Percentiles rank a stretch among this genome's conserved stretches.
These are phyloP conservation scores for Byssoonygena ceratinophila DNA, from an alignment of 2,329 filamentous ascomycete species.

Conservation along the genomic window DNA sequence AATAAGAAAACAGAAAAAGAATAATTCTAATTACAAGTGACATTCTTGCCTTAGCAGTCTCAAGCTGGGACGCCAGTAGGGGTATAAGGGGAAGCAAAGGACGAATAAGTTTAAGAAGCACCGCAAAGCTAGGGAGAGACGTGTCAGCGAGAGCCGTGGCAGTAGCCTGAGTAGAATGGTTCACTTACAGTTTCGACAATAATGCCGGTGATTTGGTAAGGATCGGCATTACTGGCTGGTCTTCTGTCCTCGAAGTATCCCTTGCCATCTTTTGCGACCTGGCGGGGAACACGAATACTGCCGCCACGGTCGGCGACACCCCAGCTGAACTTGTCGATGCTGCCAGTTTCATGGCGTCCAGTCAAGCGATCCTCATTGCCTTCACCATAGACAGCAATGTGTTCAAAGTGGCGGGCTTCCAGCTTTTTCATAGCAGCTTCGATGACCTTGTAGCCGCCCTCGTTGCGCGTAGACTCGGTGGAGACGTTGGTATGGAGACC, in stretches of 20 bases:
- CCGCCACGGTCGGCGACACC: constrained; percentile 93
- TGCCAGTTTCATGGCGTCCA: constrained; percentile 85
- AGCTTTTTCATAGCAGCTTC: constrained; percentile 78
- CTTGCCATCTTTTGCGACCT: constrained; percentile 74
- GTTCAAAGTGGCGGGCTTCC: constrained; percentile 64
- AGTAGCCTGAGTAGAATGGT: neutral
- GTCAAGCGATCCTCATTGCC: constrained; percentile 93
- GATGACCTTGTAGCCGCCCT: constrained; percentile 92
- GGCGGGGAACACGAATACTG: constrained; percentile 83
- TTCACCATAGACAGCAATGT: constrained; percentile 89
- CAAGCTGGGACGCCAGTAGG: constrained; percentile 13
- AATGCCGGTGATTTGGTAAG: constrained; percentile 74
- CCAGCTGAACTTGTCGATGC: constrained; percentile 85
- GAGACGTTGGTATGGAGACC: constrained; percentile 93
- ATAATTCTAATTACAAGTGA: constrained; percentile 11
- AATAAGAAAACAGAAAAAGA: constrained; percentile 1
- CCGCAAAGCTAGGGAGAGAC: constrained; percentile 28
- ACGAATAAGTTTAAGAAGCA: constrained; percentile 29
- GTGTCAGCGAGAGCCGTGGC: constrained; percentile 9
- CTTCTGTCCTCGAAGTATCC: constrained; percentile 87
- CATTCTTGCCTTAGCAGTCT: constrained; percentile 6
- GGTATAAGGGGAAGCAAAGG: constrained; percentile 34
- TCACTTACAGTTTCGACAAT: constrained; percentile 57
- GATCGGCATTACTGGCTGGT: constrained; percentile 75
- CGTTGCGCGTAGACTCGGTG: constrained; percentile 73